phyloP scores from a whole-genome alignment of 306 rosid genomes.

The Mimosa bimucronata region DNA sequence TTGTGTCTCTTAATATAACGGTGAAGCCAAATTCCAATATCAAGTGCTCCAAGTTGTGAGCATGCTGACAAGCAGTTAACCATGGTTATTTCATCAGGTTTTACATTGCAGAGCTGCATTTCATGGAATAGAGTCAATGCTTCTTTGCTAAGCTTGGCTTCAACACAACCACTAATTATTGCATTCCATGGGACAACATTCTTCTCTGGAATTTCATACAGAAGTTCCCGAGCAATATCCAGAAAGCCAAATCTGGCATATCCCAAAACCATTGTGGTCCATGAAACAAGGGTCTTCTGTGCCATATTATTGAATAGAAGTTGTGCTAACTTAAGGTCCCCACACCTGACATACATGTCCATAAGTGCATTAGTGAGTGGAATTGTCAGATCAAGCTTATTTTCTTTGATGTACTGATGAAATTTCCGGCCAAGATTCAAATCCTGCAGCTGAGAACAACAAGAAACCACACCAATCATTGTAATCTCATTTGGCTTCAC shows the following conservation, averaged over 20 bases:
- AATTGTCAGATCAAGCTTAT: slow-evolving; percentile 56
- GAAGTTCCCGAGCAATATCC: slow-evolving; percentile 57
- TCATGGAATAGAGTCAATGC: slow-evolving; percentile 79
- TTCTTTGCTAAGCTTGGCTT: slow-evolving; percentile 71
- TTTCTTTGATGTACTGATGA: slow-evolving; percentile 51
- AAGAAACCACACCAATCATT: slow-evolving; percentile 75
- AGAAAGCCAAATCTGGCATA: slow-evolving; percentile 71
- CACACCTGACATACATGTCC: slow-evolving; percentile 84
- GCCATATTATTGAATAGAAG: slow-evolving; percentile 57
- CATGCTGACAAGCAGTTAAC: slow-evolving; percentile 78
- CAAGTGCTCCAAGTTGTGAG: slow-evolving; percentile 84
- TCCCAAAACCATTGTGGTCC: slow-evolving; percentile 81
- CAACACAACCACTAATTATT: slow-evolving; percentile 74
- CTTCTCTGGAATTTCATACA: slow-evolving; percentile 70
- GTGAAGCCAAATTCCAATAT: slow-evolving; percentile 83
- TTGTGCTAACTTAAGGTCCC: slow-evolving; percentile 56
- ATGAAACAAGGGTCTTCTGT: slow-evolving; percentile 68
- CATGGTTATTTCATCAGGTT: slow-evolving; percentile 73
- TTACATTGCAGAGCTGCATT: slow-evolving; percentile 65
- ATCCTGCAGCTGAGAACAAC: slow-evolving; percentile 74
- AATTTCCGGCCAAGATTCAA: slow-evolving; percentile 58
- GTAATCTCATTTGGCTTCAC: slow-evolving; percentile 78
- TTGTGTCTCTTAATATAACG: slow-evolving; percentile 59
- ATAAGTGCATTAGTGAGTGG: slow-evolving; percentile 72
- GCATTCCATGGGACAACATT: slow-evolving; percentile 86